Evolutionary conservation across 352 stramenopile species (phyloP), one percentile per base, ranked within the genome.

Genomic region (Pythium utonaiense): DNA sequence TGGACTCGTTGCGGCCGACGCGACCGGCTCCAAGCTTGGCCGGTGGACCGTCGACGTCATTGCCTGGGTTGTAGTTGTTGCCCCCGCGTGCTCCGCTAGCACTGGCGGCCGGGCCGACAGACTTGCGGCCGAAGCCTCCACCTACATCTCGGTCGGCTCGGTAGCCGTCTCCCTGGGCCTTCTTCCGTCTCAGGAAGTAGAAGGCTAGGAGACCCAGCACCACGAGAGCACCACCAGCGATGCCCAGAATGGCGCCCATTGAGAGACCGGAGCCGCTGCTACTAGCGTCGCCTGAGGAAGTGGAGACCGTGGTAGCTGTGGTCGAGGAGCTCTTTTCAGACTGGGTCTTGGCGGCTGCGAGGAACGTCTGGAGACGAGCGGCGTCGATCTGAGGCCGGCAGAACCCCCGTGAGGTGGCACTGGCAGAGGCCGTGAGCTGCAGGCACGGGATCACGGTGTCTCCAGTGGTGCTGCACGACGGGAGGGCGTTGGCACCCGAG

Each of bases 391-490:
- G 53, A 3, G 76, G 76, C 19, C 64, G 76, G 42, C 76, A 83
- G 38, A 77, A 83, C 8, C 50, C 49, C 10, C 38, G 22, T 2
- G 38, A 47, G 13, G 30, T 49, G 1, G 50, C 45, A 17, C 28
- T 21, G 12, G 31, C 16, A 22, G 54, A 41, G 17, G 71, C 50
- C 14, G 63, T 38, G 24, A 80, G 53, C 42, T 58, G 44, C 10
- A 77, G 47, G 41, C 76, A 86, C 33, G 76, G 76, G 27, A 82
- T 73, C 36, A 86, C 71, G 1, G 59, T 47, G 44, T 83, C 76
- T 52, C 73, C 53, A 28, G 70, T 64, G 50, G 38, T 76, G 27
- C 36, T 51, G 45, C 73, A 77, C 9, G 44, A 66, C 3, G 19
- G 12, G 6, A 38, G 3, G 7, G 53, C 53, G 31, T 62, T 57